Conservation (phyloP, 1,284 basidiomycete species). For the Trichosporon sp. region DNA sequence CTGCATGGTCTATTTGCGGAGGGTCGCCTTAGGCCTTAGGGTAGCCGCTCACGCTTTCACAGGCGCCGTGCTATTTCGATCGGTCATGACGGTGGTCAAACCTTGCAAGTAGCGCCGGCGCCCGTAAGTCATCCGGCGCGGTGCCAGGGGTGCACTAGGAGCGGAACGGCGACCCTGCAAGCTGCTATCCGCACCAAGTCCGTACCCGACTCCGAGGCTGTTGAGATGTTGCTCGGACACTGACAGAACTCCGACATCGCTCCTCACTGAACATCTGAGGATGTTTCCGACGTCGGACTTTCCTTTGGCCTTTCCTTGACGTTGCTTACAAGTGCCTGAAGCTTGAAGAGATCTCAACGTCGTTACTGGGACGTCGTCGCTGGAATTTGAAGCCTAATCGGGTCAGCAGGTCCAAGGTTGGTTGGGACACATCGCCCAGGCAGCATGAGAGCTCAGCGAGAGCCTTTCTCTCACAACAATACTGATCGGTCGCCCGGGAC, state of each 20-base stretch:
- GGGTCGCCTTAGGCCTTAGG: not conserved
- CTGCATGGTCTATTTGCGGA: not conserved
- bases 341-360: too few species aligned
- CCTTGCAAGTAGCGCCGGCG: not conserved
- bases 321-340: not conserved
- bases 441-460: not conserved
- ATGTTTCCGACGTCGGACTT: not conserved
- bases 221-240: too few species aligned
- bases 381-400: not conserved
- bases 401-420: not conserved
- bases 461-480: not conserved
- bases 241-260: too few species aligned
- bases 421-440: not conserved
- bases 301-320: not conserved
- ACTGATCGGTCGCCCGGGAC: not conserved
- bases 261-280: too few species aligned
- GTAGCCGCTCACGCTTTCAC: not conserved
- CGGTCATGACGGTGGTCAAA: not conserved
- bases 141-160: too few species aligned
- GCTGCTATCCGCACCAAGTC: too few species aligned
- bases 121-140: too few species aligned
- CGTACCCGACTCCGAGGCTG: too few species aligned
- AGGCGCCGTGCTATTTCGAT: not conserved
- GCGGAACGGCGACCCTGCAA: too few species aligned
- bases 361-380: not conserved